Conservation (phyloP, 2,329 filamentous ascomycete genomes). For the Gliomastix tumulicola region DNA sequence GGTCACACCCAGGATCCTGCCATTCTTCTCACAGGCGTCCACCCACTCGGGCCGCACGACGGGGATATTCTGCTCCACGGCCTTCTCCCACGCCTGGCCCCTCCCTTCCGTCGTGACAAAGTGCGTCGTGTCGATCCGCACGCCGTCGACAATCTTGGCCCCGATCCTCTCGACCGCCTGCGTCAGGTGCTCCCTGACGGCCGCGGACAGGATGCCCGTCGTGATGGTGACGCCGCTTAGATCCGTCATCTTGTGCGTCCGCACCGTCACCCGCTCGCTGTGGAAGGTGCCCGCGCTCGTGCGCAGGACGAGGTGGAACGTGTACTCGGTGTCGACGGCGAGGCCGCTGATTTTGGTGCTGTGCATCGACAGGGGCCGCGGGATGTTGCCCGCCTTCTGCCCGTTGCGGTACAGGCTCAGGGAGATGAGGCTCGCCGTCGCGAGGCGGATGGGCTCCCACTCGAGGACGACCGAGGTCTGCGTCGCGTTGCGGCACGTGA, state of each 20-base stretch:
- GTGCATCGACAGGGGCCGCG: slow-evolving; percentile 76
- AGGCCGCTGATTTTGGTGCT: slow-evolving; percentile 96
- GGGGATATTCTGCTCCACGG: slow-evolving; percentile 94
- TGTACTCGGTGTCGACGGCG: slow-evolving; percentile 94
- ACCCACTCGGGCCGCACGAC: slow-evolving; percentile 97
- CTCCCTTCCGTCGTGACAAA: slow-evolving; percentile 95
- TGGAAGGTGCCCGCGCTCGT: slow-evolving; percentile 84
- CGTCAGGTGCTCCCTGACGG: slow-evolving; percentile 65
- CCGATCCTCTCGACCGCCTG: slow-evolving; percentile 81
- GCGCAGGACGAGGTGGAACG: slow-evolving; percentile 84
- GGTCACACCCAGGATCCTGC: slow-evolving; percentile 86
- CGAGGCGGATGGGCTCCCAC: slow-evolving; percentile 92
- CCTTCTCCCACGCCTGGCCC: slow-evolving; percentile 90
- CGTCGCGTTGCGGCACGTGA: slow-evolving; percentile 93
- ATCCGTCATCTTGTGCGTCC: slow-evolving; percentile 98
- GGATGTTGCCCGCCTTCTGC: slow-evolving; percentile 93
- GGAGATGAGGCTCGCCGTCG: slow-evolving; percentile 84
- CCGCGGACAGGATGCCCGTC: slow-evolving; percentile 72
- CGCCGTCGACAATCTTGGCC: slow-evolving; percentile 81
- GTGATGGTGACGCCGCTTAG: slow-evolving; percentile 93
- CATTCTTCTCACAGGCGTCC: slow-evolving; percentile 89
- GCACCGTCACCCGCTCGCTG: slow-evolving; percentile 76
- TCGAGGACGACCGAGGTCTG: slow-evolving; percentile 98
- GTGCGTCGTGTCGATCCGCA: slow-evolving; percentile 95
- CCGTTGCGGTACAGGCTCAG: slow-evolving; percentile 92